Evolutionary conservation across 1,139 yeast species (phyloP), one percentile per base, ranked within the genome.

Genomic region (Kodamaea alishanica): DNA sequence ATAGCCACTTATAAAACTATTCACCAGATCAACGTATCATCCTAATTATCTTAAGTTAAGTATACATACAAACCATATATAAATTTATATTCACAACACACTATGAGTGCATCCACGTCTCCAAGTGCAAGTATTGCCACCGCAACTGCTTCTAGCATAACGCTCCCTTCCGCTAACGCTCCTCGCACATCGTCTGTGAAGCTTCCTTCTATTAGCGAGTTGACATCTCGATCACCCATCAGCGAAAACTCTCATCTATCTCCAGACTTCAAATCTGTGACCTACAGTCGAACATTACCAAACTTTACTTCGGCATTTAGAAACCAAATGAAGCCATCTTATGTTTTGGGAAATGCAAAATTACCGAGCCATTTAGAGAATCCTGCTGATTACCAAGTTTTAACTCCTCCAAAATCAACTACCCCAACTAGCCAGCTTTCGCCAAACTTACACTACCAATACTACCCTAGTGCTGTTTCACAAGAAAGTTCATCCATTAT

Each of bases 191-290:
- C 33, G 11, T 29, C 24, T 27, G 46, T 63, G 29, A 60, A 54
- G 43, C 58, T 65, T 45, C 70, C 71, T 10, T 60, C 69, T 4
- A 64, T 66, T 36, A 59, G 55, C 43, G 70, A 66, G 43, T 56
- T 66, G 47, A 63, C 70, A n/a, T 48, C 56, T 9, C 36, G 47
- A 10, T 46, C 53, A 22, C 43, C 55, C 6, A 38, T 47, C 15
- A 33, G 38, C 25, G 51, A 47, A 28, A 42, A 42, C 27, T 33
- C 39, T 25, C 44, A 35, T n/a, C 24, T 38, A 12, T 41, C 50
- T 24, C 46, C 50, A 12, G 36, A 34, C 10, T 10, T 29, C 26
- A 35, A 34, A 30, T 23, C 25, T 25, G 9, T 32, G 26, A 15
- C 27, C 8, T 12, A 6, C 10, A 23, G 9, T 24, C 22, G n/a